phyloP scores from a whole-genome alignment of 352 stramenopile genomes.

The Elongisporangium prolatum region DNA sequence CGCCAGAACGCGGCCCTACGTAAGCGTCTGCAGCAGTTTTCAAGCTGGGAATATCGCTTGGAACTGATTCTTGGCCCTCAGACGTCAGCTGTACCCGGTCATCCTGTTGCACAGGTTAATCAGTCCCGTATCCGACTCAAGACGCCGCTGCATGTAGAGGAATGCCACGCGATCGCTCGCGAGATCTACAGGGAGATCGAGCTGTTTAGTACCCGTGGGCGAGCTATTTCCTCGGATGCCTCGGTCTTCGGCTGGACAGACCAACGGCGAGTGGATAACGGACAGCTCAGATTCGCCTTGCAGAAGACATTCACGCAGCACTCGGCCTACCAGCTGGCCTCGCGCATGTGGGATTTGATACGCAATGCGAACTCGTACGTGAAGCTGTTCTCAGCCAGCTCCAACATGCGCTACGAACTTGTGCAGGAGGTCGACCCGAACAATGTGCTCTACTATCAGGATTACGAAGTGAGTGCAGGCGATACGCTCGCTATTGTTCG shows the following conservation, averaged over 20 bases:
- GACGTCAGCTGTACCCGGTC: neutral
- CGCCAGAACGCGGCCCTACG: neutral
- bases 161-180: neutral
- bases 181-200: neutral
- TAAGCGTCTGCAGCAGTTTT: neutral
- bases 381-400: neutral
- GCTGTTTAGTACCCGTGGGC: neutral
- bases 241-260: slow-evolving; percentile 54
- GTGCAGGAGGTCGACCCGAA: slow-evolving; percentile 51
- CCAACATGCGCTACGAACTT: neutral
- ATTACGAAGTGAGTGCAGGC: slow-evolving; percentile 7
- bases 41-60: neutral
- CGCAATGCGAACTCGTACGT: slow-evolving; percentile 3
- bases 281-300: slow-evolving; percentile 51
- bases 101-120: neutral
- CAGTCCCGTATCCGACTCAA: neutral
- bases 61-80: neutral
- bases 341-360: neutral
- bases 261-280: slow-evolving; percentile 24
- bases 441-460: slow-evolving; percentile 44
- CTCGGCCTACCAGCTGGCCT: slow-evolving; percentile 6
- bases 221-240: slow-evolving; percentile 21
- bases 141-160: neutral
- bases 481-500: slow-evolving; percentile 32
- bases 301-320: slow-evolving; percentile 34